These are phyloP conservation scores for Chlorokybus atmophyticus DNA, from an alignment of 139 green algal species.

Conservation along the genomic window DNA sequence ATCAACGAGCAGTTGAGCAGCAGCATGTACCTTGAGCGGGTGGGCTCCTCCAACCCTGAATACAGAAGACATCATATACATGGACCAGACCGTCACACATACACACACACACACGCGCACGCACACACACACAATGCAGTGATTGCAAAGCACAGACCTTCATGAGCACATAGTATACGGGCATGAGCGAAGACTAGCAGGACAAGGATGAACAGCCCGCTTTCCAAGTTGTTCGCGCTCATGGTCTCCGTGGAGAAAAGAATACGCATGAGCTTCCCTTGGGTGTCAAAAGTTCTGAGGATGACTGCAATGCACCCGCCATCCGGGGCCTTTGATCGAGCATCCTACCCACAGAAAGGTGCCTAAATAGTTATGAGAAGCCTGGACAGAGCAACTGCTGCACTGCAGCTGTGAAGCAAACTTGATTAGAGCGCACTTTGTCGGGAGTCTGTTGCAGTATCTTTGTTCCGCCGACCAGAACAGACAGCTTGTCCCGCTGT, in stretches of 20 bases:
- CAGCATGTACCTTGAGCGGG: slow-evolving; percentile 86
- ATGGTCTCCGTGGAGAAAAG: slow-evolving; percentile 79
- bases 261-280: slow-evolving; percentile 94
- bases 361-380: too few species aligned
- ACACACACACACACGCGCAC: too few species aligned
- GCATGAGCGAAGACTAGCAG: slow-evolving; percentile 86
- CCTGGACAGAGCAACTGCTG: too few species aligned
- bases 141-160: too few species aligned
- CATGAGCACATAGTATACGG: slow-evolving; percentile 71
- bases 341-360: slow-evolving; percentile 13
- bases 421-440: too few species aligned
- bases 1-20: slow-evolving; percentile 96
- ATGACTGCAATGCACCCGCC: slow-evolving; percentile 79
- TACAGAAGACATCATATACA: too few species aligned
- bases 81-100: too few species aligned
- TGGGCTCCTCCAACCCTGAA: slow-evolving; percentile 60
- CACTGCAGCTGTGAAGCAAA: too few species aligned
- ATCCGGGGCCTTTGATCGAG: slow-evolving; percentile 39
- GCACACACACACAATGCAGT: too few species aligned
- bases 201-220: slow-evolving; percentile 92
- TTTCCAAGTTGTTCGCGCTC: slow-evolving; percentile 80
- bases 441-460: slow-evolving; percentile 52
- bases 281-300: slow-evolving; percentile 92
- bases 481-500: slow-evolving; percentile 63
- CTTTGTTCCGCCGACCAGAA: slow-evolving; percentile 89